Evolutionary conservation across 106 monocot genomes (phyloP).

Genomic region (Acorus calamus): DNA sequence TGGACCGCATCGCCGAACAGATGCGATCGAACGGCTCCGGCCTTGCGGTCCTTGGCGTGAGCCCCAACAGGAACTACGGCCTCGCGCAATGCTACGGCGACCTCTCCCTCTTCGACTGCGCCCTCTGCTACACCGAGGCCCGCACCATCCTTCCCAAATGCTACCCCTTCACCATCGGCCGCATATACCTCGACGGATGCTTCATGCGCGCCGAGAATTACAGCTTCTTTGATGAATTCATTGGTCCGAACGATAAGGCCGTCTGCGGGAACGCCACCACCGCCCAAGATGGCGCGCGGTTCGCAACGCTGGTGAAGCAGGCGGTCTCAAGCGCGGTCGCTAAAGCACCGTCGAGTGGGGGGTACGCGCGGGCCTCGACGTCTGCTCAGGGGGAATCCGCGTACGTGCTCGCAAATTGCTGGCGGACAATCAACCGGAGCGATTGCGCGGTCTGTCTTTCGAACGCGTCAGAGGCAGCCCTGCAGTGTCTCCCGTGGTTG

Average conservation of each 20-base stretch:
- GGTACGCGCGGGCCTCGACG: not conserved
- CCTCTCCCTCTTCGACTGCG: constrained; percentile 4
- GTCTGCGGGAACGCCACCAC: not conserved
- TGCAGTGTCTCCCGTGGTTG: constrained; percentile 1
- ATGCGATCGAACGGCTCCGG: not conserved
- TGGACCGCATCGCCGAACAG: constrained; percentile 5
- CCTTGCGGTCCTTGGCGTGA: not conserved
- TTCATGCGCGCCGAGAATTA: constrained; percentile 2
- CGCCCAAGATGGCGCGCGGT: not conserved
- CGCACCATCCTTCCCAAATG: constrained; percentile 5
- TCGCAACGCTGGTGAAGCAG: not conserved
- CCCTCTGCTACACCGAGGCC: constrained; percentile 3
- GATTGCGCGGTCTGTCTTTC: not conserved
- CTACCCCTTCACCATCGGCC: not conserved
- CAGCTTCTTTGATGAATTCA: constrained; percentile 6
- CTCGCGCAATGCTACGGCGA: constrained; percentile 7
- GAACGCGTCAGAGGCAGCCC: not conserved
- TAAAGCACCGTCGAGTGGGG: not conserved
- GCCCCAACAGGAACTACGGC: not conserved
- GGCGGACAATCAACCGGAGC: constrained; percentile 3
- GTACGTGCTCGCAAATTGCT: constrained; percentile 1
- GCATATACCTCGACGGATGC: constrained; percentile 7
- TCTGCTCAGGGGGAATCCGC: not conserved
- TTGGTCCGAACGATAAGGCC: not conserved
- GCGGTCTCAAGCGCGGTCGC: no score